Conservation (phyloP, 2,329 filamentous ascomycete species). For the Raffaelea ambrosiae region DNA sequence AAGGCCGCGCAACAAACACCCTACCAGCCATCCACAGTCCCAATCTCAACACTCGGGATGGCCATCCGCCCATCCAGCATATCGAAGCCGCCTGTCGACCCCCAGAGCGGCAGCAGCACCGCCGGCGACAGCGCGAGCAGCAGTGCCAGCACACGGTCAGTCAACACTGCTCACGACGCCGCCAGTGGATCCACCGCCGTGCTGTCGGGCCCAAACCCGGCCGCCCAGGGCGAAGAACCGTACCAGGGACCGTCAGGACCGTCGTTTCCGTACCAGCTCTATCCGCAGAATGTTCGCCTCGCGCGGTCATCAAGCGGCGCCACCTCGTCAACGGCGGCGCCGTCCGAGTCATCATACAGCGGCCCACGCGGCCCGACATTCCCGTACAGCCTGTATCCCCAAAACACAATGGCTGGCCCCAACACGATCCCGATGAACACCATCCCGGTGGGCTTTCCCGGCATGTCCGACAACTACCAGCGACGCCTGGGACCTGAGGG, state of each 20-base stretch:
- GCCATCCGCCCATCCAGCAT: constrained; percentile 37
- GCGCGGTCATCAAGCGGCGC: constrained; percentile 63
- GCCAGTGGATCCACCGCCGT: too few relatives aligned
- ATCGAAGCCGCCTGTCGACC: constrained; percentile 38
- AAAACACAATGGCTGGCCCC: constrained; percentile 61
- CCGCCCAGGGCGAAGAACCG: constrained; percentile 42
- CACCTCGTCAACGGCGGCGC: constrained; percentile 34
- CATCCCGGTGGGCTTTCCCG: constrained; percentile 69
- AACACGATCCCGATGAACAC: constrained; percentile 17
- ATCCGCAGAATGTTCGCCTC: constrained; percentile 67
- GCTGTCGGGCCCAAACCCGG: constrained; percentile 21
- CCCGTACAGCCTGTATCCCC: constrained; percentile 79
- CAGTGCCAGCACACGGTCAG: constrained; percentile 21
- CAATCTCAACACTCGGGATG: background rate
- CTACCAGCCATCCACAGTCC: background rate
- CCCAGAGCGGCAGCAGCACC: constrained; percentile 4
- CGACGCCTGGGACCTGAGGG: constrained; percentile 68
- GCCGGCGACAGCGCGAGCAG: constrained; percentile 19
- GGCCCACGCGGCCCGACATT: constrained; percentile 64
- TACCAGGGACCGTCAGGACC: constrained; percentile 64
- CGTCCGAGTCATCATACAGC: constrained; percentile 38
- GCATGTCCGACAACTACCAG: constrained; percentile 57
- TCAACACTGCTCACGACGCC: constrained; percentile 16
- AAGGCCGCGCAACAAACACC: background rate
- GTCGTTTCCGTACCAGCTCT: constrained; percentile 79